These are phyloP conservation scores for Vigna trinervia DNA, from an alignment of 306 rosid genomes.

Conservation along the genomic window DNA sequence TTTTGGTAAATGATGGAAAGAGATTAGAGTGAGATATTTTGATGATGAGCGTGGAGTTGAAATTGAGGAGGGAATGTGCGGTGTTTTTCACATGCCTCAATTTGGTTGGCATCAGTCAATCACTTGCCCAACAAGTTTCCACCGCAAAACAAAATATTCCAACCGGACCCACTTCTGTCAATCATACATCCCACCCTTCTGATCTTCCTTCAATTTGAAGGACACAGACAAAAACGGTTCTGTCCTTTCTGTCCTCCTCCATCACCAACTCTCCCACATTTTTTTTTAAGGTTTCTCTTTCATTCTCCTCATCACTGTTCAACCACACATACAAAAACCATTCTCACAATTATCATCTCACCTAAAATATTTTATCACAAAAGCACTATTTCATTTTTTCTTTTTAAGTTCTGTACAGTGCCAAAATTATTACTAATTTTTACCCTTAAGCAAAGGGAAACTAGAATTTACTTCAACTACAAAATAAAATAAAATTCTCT, in stretches of 20 bases:
- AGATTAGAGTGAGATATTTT: too few relatives aligned
- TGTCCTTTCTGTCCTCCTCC: constrained; percentile 33
- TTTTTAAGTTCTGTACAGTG: constrained; percentile 55
- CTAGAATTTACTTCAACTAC: constrained; percentile 12
- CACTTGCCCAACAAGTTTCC: constrained; percentile 35
- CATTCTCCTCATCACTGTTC: background rate
- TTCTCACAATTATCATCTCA: too few relatives aligned
- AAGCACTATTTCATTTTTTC: background rate
- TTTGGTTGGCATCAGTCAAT: constrained; percentile 29
- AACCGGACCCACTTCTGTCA: constrained; percentile 17
- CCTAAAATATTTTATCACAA: background rate
- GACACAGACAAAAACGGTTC: constrained; percentile 50
- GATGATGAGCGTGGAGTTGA: background rate
- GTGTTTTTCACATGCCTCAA: constrained; percentile 39
- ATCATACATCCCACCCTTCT: constrained; percentile 12
- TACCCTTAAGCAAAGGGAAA: constrained; percentile 24
- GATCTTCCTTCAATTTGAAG: constrained; percentile 15
- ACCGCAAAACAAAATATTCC: constrained; percentile 38
- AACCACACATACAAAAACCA: background rate
- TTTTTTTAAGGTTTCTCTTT: background rate
- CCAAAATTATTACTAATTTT: constrained; percentile 55
- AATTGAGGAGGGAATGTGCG: background rate
- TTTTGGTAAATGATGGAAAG: too few relatives aligned
- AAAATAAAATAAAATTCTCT: background rate
- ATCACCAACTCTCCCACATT: constrained; percentile 15